These are phyloP conservation scores for Patellifolia procumbens DNA, from an alignment of 179 eudicot species.

Conservation along the genomic window DNA sequence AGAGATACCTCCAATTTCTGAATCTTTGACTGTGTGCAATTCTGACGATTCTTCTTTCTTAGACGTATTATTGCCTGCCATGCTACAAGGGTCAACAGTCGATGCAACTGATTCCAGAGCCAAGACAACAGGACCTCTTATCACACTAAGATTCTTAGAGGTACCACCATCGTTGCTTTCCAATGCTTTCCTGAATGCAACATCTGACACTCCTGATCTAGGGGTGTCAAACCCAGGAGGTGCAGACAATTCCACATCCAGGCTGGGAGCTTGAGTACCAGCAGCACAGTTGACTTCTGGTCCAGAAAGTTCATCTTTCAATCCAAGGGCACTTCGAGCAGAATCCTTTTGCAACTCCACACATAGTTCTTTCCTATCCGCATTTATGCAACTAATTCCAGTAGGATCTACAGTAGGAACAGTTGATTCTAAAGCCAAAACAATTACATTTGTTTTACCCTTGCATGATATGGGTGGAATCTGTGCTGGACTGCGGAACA, in stretches of 20 bases:
- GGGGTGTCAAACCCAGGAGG: conserved; percentile 55
- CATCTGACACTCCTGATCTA: conserved; percentile 24
- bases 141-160: conserved; percentile 18
- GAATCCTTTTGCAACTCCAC: conserved; percentile 18
- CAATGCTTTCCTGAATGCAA: conserved; percentile 21
- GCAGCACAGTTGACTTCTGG: conserved; percentile 20
- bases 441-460: conserved; percentile 41
- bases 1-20: conserved; percentile 15
- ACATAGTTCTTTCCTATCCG: conserved; percentile 15
- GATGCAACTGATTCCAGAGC: conserved; percentile 31
- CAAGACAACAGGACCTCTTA: conserved; percentile 34
- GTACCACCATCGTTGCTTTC: conserved; percentile 17
- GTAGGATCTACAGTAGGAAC: conserved; percentile 18
- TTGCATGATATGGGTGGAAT: conserved; percentile 35
- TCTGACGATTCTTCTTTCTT: conserved; percentile 21
- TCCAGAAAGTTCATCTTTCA: conserved; percentile 11
- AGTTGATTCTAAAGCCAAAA: conserved; percentile 43
- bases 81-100: conserved; percentile 6
- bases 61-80: neutral
- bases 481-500: conserved; percentile 25
- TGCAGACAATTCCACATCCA: conserved; percentile 42
- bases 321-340: conserved; percentile 11
- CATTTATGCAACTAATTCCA: conserved; percentile 6
- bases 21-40: conserved; percentile 1
- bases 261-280: conserved; percentile 13